phyloP scores from a whole-genome alignment of 192 early-diverging fungal genomes.

The Jimgerdemannia flammicorona region DNA sequence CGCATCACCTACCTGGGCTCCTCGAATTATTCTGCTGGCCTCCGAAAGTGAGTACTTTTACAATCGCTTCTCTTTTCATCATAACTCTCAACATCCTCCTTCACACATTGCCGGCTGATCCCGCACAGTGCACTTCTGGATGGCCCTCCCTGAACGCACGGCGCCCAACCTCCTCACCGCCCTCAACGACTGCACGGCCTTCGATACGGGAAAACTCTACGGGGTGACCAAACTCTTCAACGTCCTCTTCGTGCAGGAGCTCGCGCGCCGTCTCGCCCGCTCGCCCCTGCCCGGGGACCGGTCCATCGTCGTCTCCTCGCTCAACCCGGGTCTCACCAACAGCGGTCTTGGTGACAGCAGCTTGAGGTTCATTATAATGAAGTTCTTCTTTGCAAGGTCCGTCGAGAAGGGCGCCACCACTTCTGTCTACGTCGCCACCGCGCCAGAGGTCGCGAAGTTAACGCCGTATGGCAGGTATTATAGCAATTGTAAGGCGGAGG shows the following conservation, averaged over 20 bases:
- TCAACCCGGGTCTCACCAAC: no score
- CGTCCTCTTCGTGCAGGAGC: conserved; percentile 20
- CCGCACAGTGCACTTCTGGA: conserved; percentile 15
- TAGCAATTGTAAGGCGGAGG: no score
- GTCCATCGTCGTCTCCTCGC: no score
- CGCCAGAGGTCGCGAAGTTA: no score
- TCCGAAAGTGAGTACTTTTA: conserved; percentile 13
- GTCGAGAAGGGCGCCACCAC: no score
- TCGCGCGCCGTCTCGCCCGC: not conserved
- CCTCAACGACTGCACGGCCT: conserved; percentile 8
- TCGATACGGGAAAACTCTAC: conserved; percentile 2
- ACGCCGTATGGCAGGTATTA: no score
- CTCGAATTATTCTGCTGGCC: conserved; percentile 20
- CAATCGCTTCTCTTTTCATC: not conserved
- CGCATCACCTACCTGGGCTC: not conserved
- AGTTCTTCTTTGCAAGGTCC: no score
- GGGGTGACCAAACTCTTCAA: conserved; percentile 16
- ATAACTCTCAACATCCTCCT: not conserved
- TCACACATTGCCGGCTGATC: no score
- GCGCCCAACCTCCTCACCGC: conserved; percentile 10
- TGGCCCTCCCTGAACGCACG: conserved; percentile 2
- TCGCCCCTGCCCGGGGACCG: no score
- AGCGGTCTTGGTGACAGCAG: no score
- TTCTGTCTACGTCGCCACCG: no score
- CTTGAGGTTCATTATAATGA: no score